These are phyloP conservation scores for Whalleya microplaca DNA, from an alignment of 2,329 filamentous ascomycete species.

Conservation along the genomic window DNA sequence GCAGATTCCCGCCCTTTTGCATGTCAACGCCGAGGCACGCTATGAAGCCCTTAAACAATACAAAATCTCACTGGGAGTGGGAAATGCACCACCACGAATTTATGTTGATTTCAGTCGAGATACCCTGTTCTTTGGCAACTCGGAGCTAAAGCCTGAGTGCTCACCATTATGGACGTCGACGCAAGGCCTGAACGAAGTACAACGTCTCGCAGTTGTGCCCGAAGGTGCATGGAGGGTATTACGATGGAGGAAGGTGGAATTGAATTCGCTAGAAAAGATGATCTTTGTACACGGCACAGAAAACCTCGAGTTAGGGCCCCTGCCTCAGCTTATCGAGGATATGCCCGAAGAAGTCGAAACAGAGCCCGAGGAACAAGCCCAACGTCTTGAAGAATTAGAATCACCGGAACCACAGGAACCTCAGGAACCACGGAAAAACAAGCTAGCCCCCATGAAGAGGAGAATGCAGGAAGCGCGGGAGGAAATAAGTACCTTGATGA, in stretches of 20 bases:
- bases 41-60: constrained; percentile 39
- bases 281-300: constrained; percentile 39
- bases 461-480: constrained; percentile 37
- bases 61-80: constrained; percentile 33
- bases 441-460: constrained; percentile 32
- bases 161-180: constrained; percentile 34
- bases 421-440: constrained; percentile 7
- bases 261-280: constrained; percentile 34
- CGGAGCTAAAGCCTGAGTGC: constrained; percentile 35
- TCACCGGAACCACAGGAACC: constrained; percentile 6
- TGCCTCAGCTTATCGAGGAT: constrained; percentile 35
- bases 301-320: constrained; percentile 26
- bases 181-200: constrained; percentile 29
- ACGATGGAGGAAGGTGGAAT: constrained; percentile 33
- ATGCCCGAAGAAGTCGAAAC: constrained; percentile 24
- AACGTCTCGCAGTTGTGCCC: constrained; percentile 37
- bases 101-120: constrained; percentile 39
- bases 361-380: constrained; percentile 26
- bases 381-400: constrained; percentile 27
- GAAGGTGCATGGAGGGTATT: constrained; percentile 39
- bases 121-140: constrained; percentile 37
- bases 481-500: constrained; percentile 37
- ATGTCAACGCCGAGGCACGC: constrained; percentile 38
- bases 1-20: constrained; percentile 37
- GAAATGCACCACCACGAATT: constrained; percentile 29